Percentiles rank a stretch among this genome's conserved stretches.
These are phyloP conservation scores for Sarocladium brachiariae DNA, from an alignment of 2,329 filamentous ascomycete genomes.

Conservation along the genomic window DNA sequence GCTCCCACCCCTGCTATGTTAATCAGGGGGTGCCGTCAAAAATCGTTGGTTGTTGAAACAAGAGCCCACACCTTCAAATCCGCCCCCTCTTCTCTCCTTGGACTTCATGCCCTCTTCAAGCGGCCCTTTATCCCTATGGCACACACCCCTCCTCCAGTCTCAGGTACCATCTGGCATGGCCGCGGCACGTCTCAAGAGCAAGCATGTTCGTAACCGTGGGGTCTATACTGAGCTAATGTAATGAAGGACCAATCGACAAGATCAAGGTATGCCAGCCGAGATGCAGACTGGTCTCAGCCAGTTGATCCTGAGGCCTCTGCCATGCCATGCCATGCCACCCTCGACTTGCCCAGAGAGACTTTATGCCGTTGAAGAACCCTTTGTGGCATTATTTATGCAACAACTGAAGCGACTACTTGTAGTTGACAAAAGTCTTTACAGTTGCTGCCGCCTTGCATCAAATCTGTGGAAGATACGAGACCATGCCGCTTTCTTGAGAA, in stretches of 20 bases:
- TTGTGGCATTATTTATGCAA: conserved; percentile 4
- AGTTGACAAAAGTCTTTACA: not conserved
- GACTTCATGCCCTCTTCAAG: not conserved
- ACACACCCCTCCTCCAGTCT: conserved; percentile 4
- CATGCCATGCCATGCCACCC: conserved; percentile 1
- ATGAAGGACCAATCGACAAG: conserved; percentile 35
- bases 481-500: not conserved
- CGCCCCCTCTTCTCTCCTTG: not conserved
- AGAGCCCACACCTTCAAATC: conserved; percentile 1
- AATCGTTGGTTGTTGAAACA: conserved; percentile 9
- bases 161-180: conserved; percentile 8
- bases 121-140: conserved; percentile 8
- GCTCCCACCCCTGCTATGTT: not conserved
- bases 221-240: conserved; percentile 37
- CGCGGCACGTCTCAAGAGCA: conserved; percentile 16
- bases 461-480: not conserved
- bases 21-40: conserved; percentile 6
- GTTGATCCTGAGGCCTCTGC: not conserved
- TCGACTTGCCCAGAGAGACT: not conserved
- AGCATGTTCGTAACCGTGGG: conserved; percentile 46
- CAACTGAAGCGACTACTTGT: not conserved
- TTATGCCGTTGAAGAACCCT: not conserved
- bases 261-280: conserved; percentile 33
- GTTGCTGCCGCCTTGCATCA: not conserved
- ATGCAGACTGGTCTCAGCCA: conserved; percentile 18